A percentile compares a stretch with the other conserved stretches of the same genome.
These are phyloP conservation scores for Ephemerocybe angulata DNA, from an alignment of 768 basidiomycete genomes.

Conservation along the genomic window DNA sequence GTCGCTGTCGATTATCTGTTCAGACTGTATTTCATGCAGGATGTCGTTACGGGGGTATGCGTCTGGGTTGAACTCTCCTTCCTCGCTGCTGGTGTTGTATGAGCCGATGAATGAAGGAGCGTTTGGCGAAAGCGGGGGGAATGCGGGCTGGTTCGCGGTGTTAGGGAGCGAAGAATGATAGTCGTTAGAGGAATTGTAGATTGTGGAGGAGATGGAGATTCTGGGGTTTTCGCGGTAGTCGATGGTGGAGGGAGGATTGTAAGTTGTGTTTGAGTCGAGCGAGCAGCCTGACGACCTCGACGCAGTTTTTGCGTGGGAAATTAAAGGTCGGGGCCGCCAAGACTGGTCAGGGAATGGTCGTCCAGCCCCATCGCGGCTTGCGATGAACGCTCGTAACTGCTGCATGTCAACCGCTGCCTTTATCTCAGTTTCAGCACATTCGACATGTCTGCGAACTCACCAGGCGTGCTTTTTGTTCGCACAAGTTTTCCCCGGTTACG, in stretches of 20 bases:
- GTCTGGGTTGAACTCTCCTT: slow-evolving; percentile 3
- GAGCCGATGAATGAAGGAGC: slow-evolving; percentile 32
- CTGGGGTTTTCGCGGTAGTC: slow-evolving; percentile 29
- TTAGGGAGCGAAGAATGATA: slow-evolving; percentile 18
- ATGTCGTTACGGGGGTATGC: slow-evolving; percentile 9
- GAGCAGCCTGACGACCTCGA: slow-evolving; percentile 24
- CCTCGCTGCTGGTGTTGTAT: slow-evolving; percentile 5
- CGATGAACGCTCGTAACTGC: slow-evolving; percentile 2
- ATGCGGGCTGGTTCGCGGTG: slow-evolving; percentile 27
- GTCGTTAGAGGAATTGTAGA: slow-evolving; percentile 34
- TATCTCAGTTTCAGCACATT: neutral
- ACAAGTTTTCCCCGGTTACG: neutral
- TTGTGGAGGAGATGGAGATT: slow-evolving; percentile 41
- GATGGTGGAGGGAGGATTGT: slow-evolving; percentile 29
- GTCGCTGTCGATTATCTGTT: slow-evolving; percentile 9
- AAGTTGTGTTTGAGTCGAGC: slow-evolving; percentile 18
- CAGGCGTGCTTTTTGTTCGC: neutral
- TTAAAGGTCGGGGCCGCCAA: slow-evolving; percentile 28
- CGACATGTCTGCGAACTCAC: neutral
- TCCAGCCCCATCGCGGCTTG: slow-evolving; percentile 1
- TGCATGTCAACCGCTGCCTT: neutral
- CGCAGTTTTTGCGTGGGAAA: slow-evolving; percentile 30
- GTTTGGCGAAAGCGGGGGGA: slow-evolving; percentile 18
- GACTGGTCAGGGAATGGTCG: neutral
- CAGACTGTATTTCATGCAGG: slow-evolving; percentile 16